Evolutionary conservation across 2,329 filamentous ascomycete species (phyloP).

Genomic region (Xylaria digitata): DNA sequence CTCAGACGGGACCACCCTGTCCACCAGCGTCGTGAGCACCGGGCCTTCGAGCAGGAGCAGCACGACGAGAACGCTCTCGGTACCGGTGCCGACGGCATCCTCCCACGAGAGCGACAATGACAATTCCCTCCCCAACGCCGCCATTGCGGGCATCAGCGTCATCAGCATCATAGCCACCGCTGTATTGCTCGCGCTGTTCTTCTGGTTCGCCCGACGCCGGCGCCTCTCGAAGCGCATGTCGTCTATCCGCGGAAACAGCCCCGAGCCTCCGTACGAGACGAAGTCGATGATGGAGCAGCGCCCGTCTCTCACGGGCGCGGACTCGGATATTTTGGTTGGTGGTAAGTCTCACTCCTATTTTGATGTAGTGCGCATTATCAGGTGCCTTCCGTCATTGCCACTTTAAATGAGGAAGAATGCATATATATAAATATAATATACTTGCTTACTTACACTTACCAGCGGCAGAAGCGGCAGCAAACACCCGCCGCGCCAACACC

Average conservation of each 20-base stretch:
- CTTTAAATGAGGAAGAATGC: too few species aligned
- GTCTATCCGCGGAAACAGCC: constrained; percentile 27
- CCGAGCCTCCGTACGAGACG: constrained; percentile 19
- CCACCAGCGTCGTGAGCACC: constrained; percentile 22
- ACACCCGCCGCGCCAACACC: too few species aligned
- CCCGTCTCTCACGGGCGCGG: constrained; percentile 20
- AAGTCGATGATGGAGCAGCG: constrained; percentile 30
- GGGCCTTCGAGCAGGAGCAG: not conserved
- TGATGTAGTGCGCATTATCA: too few species aligned
- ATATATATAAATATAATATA: not conserved
- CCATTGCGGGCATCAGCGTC: constrained; percentile 41
- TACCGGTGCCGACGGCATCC: constrained; percentile 15
- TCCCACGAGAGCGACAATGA: not conserved
- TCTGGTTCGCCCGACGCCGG: constrained; percentile 44
- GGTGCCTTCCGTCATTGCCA: too few species aligned
- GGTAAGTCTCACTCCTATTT: constrained; percentile 53
- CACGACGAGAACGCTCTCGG: constrained; percentile 17
- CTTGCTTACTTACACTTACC: constrained; percentile 14
- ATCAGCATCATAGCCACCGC: constrained; percentile 36
- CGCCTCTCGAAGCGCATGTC: constrained; percentile 42
- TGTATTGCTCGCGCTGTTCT: constrained; percentile 36
- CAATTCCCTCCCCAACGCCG: constrained; percentile 11
- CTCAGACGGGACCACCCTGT: constrained; percentile 10
- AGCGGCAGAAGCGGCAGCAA: constrained; percentile 9
- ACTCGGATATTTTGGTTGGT: constrained; percentile 50